Base-by-base conservation (phyloP, 2,329 filamentous ascomycete genomes). In the Plectosphaerella cucumerina region DNA sequence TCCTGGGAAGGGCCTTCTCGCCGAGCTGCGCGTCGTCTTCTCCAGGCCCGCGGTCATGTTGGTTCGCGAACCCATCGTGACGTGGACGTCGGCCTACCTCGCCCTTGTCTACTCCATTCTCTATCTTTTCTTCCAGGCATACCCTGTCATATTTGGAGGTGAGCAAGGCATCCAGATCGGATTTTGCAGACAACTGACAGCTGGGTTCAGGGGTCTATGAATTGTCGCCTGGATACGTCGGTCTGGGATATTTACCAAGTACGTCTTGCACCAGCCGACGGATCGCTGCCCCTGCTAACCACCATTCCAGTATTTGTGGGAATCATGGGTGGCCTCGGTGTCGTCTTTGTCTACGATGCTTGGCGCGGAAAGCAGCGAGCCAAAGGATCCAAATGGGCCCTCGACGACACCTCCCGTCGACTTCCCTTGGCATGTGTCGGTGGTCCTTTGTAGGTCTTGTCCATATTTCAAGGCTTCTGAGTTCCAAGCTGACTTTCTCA, bases 111-210 rank as follows among this genome's bases (percentile, higher is more conserved):
- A 82, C 54, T 75, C 72, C 5, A 76, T 84, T 52, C 81, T 84
- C 59, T 84, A 82, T 65, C 78, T 84, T 53, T 83, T 76, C 63
- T 80, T 84, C 53, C 76, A 82, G 59, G 78, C 80, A 2, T 84
- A 78, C 60, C 72, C 72, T 0, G 65, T 72, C 26, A 52, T 56
- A 3, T 56, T 55, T 50, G 49, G 47, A 20, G 44, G 46, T 10
- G 42, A 49, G 6, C 54, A 56, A 18, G 31, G 43, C 20, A 44
- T 11, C 12, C 26, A 8, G 26, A 11, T 31, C 26, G 3, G 12
- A 31, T 9, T 3, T 8, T 8, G 12, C 8, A 9, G 12, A 31
- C 6, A 31, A 11, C 26, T 31, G 8, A 31, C 8, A 11, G 12
- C 26, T 8, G 8, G 26, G 26, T 3, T 4, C 26, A 31, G 26